Evolutionary conservation across 2,329 filamentous ascomycete genomes (phyloP).

Genomic region (Monosporascus cannonballus): DNA sequence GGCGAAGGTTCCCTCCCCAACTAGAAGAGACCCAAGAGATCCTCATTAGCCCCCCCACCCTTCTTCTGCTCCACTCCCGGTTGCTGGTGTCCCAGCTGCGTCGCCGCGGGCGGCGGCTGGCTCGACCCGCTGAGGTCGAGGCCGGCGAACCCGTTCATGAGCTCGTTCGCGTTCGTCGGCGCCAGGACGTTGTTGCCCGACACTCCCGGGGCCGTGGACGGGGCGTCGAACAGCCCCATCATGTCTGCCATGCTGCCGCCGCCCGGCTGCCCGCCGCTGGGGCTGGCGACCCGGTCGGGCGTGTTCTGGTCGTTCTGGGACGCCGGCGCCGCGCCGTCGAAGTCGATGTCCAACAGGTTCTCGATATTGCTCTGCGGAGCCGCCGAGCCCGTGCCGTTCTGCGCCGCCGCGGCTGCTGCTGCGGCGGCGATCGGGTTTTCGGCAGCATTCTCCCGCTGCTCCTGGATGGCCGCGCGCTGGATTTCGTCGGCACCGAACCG

Average conservation of each 20-base stretch:
- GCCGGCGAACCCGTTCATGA: conserved; percentile 83
- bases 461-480: conserved; percentile 91
- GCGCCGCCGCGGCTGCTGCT: conserved; percentile 58
- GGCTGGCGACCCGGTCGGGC: conserved; percentile 63
- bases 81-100: conserved; percentile 43
- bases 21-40: conserved; percentile 55
- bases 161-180: conserved; percentile 51
- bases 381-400: conserved; percentile 35
- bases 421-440: conserved; percentile 93
- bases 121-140: conserved; percentile 65
- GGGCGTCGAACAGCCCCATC: conserved; percentile 66
- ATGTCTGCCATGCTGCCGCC: conserved; percentile 52
- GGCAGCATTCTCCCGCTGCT: conserved; percentile 84
- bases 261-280: conserved; percentile 33
- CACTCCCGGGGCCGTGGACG: conserved; percentile 49
- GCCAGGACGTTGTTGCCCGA: conserved; percentile 38
- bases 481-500: conserved; percentile 91
- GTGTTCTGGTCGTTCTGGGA: conserved; percentile 68
- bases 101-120: conserved; percentile 58
- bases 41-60: conserved; percentile 46
- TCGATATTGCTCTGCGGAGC: conserved; percentile 73
- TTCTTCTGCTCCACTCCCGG: conserved; percentile 42
- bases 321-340: conserved; percentile 89
- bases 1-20: background rate
- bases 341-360: conserved; percentile 93